Conservation (phyloP, 2,329 filamentous ascomycete genomes). For the Coniochaeta pulveracea region DNA sequence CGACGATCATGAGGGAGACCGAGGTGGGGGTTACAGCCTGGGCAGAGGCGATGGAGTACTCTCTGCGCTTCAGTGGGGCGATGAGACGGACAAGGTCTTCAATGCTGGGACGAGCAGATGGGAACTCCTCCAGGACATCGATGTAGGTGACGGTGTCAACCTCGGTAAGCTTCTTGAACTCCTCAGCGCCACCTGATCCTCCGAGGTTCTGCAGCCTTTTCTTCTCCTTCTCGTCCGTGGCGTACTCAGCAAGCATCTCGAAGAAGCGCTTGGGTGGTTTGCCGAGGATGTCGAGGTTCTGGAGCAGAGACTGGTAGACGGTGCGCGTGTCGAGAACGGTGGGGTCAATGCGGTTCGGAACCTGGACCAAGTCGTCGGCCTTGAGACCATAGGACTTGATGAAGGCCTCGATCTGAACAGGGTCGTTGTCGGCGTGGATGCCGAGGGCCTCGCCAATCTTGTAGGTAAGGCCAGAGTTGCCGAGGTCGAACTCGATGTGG, state of each 20-base stretch:
- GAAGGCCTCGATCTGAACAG: slow-evolving; percentile 66
- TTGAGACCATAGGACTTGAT: slow-evolving; percentile 84
- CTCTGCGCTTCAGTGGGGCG: slow-evolving; percentile 83
- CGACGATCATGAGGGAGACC: slow-evolving; percentile 94
- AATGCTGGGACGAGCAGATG: slow-evolving; percentile 79
- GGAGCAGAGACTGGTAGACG: slow-evolving; percentile 79
- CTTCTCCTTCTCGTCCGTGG: slow-evolving; percentile 72
- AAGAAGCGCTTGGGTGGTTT: slow-evolving; percentile 97
- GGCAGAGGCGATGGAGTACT: slow-evolving; percentile 98
- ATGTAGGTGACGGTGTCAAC: slow-evolving; percentile 87
- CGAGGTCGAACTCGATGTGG: slow-evolving; percentile 98
- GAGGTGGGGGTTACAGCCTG: slow-evolving; percentile 84
- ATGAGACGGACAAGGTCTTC: slow-evolving; percentile 83
- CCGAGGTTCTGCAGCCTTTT: slow-evolving; percentile 67
- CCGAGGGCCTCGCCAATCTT: slow-evolving; percentile 95
- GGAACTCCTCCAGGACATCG: slow-evolving; percentile 81
- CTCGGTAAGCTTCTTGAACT: slow-evolving; percentile 87
- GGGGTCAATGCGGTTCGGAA: slow-evolving; percentile 72
- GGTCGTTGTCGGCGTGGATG: slow-evolving; percentile 90
- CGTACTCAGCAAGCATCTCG: slow-evolving; percentile 79
- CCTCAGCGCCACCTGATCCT: slow-evolving; percentile 66
- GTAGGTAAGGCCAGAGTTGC: slow-evolving; percentile 82
- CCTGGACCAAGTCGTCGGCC: slow-evolving; percentile 76
- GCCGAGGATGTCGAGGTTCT: slow-evolving; percentile 94
- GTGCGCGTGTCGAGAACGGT: slow-evolving; percentile 74